Base-by-base conservation (phyloP, 768 basidiomycete species). In the Boletellus sp. region DNA sequence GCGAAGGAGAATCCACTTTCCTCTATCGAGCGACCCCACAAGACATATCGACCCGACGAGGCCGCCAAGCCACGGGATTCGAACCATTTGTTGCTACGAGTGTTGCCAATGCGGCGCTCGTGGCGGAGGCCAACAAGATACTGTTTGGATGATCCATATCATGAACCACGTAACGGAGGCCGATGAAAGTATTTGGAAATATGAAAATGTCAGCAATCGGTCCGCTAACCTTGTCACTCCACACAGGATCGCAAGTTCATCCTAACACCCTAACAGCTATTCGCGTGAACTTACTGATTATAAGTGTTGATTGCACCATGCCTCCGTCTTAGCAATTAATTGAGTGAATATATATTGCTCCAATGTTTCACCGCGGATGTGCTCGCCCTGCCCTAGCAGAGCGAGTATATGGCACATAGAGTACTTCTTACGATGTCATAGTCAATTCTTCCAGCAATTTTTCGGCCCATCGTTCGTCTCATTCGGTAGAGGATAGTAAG, bases 1-100 rank as follows among this genome's bases (percentile, higher is more conserved):
- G 79, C 5, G 67, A 72, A 37, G 77, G 78, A 20, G 79, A 81
- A 61, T 74, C 74, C 0, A 51, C 55, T 9, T 80, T 76, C 43
- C 41, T 65, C 1, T 74, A 71, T 8, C 65, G 77, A 28, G 74
- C 64, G 2, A 69, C 59, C 4, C 34, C 57, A 5, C 56, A 66
- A 2, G 70, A 78, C 54, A 57, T 75, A 6, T 58, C 55, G 4
- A 65, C 58, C 0, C 42, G 52, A 2, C 70, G 74, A 41, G 78
- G 70, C 5, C 71, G 69, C 20, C 64, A 58, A 23, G 63, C 74
- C 17, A 61, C 74, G 28, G 81, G 80, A 0, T 62, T 81, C 17
- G 74, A 72, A 34, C 66, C 61, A 2, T 76, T 75, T 37, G 39
- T 46, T 16, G 45, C 55, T 7, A 43, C 42, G 6, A 53, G 31